A percentile compares a stretch with the other conserved stretches of the same genome.
These are phyloP conservation scores for Ilyonectria robusta DNA, from an alignment of 2,329 filamentous ascomycete genomes.

Conservation along the genomic window DNA sequence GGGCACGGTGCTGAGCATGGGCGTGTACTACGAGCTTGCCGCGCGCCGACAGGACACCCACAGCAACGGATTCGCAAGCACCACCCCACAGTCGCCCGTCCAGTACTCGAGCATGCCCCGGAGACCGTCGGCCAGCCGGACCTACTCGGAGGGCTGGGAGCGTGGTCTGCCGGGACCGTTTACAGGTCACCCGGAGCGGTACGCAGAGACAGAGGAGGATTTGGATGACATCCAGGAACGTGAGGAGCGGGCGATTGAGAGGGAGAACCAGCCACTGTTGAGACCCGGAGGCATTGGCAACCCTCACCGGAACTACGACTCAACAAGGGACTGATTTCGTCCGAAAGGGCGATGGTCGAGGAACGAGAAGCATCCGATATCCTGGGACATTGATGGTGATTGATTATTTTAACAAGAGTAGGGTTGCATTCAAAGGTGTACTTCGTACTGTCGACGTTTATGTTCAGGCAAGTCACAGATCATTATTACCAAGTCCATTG, in stretches of 20 bases:
- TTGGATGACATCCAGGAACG: conserved; percentile 65
- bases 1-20: conserved; percentile 84
- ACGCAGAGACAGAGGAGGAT: conserved; percentile 66
- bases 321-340: conserved; percentile 43
- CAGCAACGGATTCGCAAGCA: conserved; percentile 41
- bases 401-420: conserved; percentile 14
- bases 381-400: conserved; percentile 11
- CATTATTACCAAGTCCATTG: conserved; percentile 3
- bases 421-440: conserved; percentile 9
- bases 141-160: conserved; percentile 66
- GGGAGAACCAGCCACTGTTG: conserved; percentile 66
- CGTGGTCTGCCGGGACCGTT: conserved; percentile 66
- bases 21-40: conserved; percentile 79
- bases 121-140: conserved; percentile 58
- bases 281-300: conserved; percentile 66
- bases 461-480: neutral
- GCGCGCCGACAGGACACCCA: conserved; percentile 52
- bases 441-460: neutral
- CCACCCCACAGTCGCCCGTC: conserved; percentile 48
- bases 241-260: conserved; percentile 65
- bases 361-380: conserved; percentile 37
- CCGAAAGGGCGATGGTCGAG: neutral
- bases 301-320: conserved; percentile 57
- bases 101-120: conserved; percentile 47
- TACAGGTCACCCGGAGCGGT: conserved; percentile 66